Evolutionary conservation across 495 filamentous ascomycete genomes (phyloP).

Genomic region (Margaritispora aquatica): DNA sequence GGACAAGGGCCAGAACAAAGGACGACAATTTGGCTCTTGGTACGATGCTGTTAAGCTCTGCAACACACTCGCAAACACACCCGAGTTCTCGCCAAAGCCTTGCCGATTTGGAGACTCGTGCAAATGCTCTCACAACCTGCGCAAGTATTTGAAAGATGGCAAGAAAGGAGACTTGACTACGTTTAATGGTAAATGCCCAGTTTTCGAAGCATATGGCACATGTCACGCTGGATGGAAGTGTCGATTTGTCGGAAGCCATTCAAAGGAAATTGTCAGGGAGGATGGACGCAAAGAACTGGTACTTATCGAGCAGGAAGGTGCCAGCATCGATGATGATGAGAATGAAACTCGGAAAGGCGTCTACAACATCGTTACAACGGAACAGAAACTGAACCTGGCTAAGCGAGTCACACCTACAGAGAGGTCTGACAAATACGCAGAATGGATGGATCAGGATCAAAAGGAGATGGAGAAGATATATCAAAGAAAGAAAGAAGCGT

Average conservation of each 20-base stretch:
- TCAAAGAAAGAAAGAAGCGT: constrained; percentile 34
- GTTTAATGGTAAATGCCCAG: constrained; percentile 69
- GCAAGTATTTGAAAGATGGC: constrained; percentile 76
- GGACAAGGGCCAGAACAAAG: constrained; percentile 76
- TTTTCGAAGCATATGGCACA: constrained; percentile 67
- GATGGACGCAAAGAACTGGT: constrained; percentile 80
- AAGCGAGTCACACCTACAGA: constrained; percentile 58
- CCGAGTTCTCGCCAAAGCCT: constrained; percentile 67
- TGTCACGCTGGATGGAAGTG: constrained; percentile 89
- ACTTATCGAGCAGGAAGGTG: constrained; percentile 41
- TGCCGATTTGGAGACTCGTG: constrained; percentile 76
- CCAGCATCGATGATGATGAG: constrained; percentile 23
- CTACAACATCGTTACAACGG: constrained; percentile 62
- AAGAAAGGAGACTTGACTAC: constrained; percentile 73
- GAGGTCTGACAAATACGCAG: constrained; percentile 67
- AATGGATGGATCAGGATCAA: constrained; percentile 62
- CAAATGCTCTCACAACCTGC: constrained; percentile 72
- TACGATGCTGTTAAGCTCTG: constrained; percentile 76
- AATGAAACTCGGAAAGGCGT: constrained; percentile 44
- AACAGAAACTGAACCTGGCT: constrained; percentile 62
- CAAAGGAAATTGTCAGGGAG: constrained; percentile 60
- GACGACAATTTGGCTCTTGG: constrained; percentile 75
- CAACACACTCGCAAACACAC: constrained; percentile 52
- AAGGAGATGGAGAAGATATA: constrained; percentile 48
- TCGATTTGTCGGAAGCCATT: constrained; percentile 78